Conservation (phyloP, 2,329 filamentous ascomycete species). For the Dactylonectria macrodidyma region DNA sequence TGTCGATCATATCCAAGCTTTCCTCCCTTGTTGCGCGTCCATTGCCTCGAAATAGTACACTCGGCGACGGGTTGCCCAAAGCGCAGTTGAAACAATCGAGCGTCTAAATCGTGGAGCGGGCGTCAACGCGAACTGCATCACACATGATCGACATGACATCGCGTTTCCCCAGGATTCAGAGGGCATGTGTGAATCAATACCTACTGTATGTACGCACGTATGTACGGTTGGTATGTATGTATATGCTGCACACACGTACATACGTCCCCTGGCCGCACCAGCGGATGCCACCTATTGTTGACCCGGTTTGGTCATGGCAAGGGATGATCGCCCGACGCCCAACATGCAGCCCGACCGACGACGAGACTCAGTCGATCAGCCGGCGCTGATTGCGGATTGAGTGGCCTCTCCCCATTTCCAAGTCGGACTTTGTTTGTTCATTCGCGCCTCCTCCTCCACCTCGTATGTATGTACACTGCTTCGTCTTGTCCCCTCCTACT, state of each 20-base stretch:
- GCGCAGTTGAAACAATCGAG: slow-evolving; percentile 32
- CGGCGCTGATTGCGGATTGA: slow-evolving; percentile 33
- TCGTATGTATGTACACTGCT: slow-evolving; percentile 9
- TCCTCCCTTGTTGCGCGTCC: slow-evolving; percentile 24
- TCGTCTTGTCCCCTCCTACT: slow-evolving; percentile 14
- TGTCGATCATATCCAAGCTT: slow-evolving; percentile 46
- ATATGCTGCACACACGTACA: no score
- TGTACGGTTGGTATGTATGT: neutral
- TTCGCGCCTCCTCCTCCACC: slow-evolving; percentile 9
- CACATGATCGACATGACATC: slow-evolving; percentile 30
- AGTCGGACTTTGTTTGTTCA: slow-evolving; percentile 25
- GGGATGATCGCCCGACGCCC: slow-evolving; percentile 27
- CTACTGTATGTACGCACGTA: no score
- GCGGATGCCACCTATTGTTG: slow-evolving; percentile 3
- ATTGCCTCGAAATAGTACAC: slow-evolving; percentile 19
- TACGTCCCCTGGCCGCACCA: slow-evolving; percentile 10
- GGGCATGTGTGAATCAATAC: slow-evolving; percentile 19
- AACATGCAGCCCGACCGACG: slow-evolving; percentile 24
- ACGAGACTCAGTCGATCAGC: slow-evolving; percentile 15
- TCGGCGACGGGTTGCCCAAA: slow-evolving; percentile 22
- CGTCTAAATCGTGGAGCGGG: slow-evolving; percentile 25
- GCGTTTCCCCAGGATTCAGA: slow-evolving; percentile 21
- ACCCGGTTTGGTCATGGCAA: slow-evolving; percentile 2
- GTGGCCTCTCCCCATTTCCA: slow-evolving; percentile 21
- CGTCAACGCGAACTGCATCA: slow-evolving; percentile 25